phyloP scores from a whole-genome alignment of 495 filamentous ascomycete genomes.

The Cercophora samala region DNA sequence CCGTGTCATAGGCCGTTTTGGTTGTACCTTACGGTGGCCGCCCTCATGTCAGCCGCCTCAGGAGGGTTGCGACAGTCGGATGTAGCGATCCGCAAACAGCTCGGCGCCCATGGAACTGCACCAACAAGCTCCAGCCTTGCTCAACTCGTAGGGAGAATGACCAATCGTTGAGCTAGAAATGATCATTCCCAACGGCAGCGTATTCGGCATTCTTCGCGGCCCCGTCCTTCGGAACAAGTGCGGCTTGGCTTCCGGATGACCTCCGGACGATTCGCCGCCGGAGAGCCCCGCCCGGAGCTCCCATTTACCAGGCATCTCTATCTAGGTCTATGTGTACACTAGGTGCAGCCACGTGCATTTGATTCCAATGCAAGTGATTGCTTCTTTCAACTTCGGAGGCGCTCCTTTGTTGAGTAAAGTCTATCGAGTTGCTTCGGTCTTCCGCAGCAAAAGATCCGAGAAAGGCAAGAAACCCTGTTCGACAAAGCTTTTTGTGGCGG shows the following conservation, averaged over 20 bases:
- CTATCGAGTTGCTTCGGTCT: not conserved
- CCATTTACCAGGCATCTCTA: not conserved
- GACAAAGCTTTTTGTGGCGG: not conserved
- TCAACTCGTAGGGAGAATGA: not conserved
- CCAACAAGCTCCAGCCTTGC: slow-evolving; percentile 11
- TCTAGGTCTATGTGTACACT: too few relatives aligned
- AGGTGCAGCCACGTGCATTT: too few relatives aligned
- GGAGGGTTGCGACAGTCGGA: not conserved
- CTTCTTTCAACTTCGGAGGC: not conserved
- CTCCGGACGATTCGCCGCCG: not conserved
- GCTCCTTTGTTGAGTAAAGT: not conserved
- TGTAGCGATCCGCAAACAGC: slow-evolving; percentile 10
- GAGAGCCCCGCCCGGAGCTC: not conserved
- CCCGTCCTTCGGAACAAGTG: not conserved
- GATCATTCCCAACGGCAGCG: not conserved
- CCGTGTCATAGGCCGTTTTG: too few relatives aligned
- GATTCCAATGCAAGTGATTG: too few relatives aligned
- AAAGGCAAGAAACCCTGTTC: not conserved
- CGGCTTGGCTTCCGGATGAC: not conserved
- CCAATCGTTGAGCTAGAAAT: not conserved
- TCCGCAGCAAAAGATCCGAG: not conserved
- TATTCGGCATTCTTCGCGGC: slow-evolving; percentile 6
- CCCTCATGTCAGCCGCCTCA: slow-evolving; percentile 4
- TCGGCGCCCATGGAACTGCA: not conserved
- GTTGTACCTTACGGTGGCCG: too few relatives aligned